Evolutionary conservation across 1,284 basidiomycete genomes (phyloP).

Genomic region (Apiotrichum laibachii): DNA sequence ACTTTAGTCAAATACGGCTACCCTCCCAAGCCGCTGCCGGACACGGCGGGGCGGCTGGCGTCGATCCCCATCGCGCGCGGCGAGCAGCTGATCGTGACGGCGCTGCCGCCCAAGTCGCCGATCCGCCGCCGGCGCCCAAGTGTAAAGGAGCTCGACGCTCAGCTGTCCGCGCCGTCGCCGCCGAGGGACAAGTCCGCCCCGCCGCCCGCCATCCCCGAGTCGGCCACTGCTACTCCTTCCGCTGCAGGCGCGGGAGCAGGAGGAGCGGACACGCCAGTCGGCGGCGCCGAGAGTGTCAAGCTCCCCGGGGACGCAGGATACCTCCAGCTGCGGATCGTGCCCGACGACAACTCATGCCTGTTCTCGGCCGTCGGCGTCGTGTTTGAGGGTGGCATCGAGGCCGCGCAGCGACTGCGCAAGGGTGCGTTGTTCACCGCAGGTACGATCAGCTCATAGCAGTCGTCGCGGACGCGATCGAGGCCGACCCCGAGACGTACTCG

Average conservation of each 20-base stretch:
- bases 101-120: conserved; percentile 36
- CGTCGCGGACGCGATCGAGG: conserved; percentile 72
- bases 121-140: conserved; percentile 31
- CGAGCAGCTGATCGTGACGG: conserved; percentile 77
- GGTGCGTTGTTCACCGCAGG: conserved; percentile 24
- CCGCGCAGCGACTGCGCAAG: conserved; percentile 48
- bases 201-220: conserved; percentile 17
- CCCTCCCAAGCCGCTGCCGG: conserved; percentile 68
- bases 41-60: conserved; percentile 68
- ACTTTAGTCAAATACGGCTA: conserved; percentile 77
- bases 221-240: not conserved
- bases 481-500: conserved; percentile 67
- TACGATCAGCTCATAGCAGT: conserved; percentile 54
- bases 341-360: conserved; percentile 89
- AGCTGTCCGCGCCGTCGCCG: conserved; percentile 35
- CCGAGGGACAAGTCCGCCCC: conserved; percentile 19
- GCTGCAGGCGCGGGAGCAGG: not conserved
- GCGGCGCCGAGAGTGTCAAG: conserved; percentile 29
- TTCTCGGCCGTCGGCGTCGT: conserved; percentile 81
- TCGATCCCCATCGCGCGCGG: conserved; percentile 72
- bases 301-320: conserved; percentile 52
- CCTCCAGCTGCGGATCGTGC: conserved; percentile 64
- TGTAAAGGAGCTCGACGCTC: conserved; percentile 36
- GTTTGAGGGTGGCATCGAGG: conserved; percentile 72
- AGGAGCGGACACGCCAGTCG: conserved; percentile 23